Percentiles rank a stretch among this genome's conserved stretches.
Conservation (phyloP, 1,284 basidiomycete species). For the Schizophyllum commune region DNA sequence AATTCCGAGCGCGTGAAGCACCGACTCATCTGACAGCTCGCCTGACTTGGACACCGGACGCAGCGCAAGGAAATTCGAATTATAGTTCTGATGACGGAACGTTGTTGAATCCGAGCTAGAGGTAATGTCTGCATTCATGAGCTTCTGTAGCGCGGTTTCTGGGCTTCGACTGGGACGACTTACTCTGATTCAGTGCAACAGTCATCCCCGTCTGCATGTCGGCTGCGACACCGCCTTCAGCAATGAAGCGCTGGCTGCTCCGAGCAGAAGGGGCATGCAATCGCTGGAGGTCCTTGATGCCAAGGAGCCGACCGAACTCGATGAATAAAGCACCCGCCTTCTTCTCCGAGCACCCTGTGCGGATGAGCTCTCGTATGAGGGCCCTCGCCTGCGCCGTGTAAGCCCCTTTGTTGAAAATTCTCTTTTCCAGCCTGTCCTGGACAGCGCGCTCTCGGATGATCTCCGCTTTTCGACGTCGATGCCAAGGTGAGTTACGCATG, state of each 20-base stretch:
- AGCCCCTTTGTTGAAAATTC: no score
- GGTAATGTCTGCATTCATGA: conserved; percentile 7
- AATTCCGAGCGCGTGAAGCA: not conserved
- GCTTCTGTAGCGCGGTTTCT: no score
- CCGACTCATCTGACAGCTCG: not conserved
- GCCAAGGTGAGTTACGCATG: no score
- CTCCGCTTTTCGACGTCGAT: no score
- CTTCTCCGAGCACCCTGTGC: not conserved
- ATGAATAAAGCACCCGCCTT: not conserved
- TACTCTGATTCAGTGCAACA: not conserved
- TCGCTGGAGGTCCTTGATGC: not conserved
- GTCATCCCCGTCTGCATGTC: not conserved
- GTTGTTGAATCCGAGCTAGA: conserved; percentile 14
- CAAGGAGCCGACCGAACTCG: not conserved
- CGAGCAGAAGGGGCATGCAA: not conserved
- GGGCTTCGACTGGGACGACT: no score
- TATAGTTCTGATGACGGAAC: conserved; percentile 13
- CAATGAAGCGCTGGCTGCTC: not conserved
- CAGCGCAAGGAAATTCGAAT: conserved; percentile 8
- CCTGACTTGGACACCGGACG: conserved; percentile 5
- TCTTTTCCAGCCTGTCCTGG: no score
- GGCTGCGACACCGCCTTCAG: not conserved
- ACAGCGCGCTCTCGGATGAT: no score
- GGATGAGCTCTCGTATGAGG: no score
- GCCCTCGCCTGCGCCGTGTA: no score